Conservation (phyloP, 2,329 filamentous ascomycete species). For the Hirsutella thompsonii region DNA sequence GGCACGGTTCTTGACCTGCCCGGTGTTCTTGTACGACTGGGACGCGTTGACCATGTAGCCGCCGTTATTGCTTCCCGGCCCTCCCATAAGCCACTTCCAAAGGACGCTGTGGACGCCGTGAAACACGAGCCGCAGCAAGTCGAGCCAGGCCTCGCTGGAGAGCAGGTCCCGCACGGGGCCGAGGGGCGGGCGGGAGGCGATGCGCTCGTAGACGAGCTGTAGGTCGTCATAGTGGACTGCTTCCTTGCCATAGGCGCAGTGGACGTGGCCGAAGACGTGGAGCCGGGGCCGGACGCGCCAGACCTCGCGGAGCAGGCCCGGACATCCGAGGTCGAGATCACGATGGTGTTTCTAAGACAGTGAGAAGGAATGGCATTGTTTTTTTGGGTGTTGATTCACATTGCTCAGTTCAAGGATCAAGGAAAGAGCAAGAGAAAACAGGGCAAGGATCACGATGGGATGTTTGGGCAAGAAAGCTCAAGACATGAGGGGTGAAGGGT, state of each 20-base stretch:
- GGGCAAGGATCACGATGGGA: too few relatives aligned
- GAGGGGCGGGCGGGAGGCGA: conserved; percentile 31
- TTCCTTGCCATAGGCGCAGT: conserved; percentile 60
- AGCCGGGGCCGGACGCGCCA: conserved; percentile 63
- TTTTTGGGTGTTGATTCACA: too few relatives aligned
- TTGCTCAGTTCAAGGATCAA: too few relatives aligned
- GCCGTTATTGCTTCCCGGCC: conserved; percentile 34
- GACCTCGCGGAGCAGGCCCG: conserved; percentile 55
- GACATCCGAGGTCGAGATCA: conserved; percentile 57
- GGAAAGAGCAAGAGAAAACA: too few relatives aligned
- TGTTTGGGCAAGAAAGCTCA: too few relatives aligned
- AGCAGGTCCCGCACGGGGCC: conserved; percentile 32
- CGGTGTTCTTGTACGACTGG: conserved; percentile 41
- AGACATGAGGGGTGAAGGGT: neutral
- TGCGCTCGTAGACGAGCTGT: conserved; percentile 58
- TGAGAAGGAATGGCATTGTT: too few relatives aligned
- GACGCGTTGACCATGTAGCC: conserved; percentile 43
- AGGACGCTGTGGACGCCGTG: conserved; percentile 34
- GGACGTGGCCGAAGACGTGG: conserved; percentile 79
- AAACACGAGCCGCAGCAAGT: conserved; percentile 28
- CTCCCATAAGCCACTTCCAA: conserved; percentile 45
- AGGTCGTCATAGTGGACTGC: conserved; percentile 62
- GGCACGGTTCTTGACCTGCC: conserved; percentile 28
- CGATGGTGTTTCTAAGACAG: conserved; percentile 57
- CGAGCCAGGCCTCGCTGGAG: conserved; percentile 31